phyloP scores from a whole-genome alignment of 2,329 filamentous ascomycete genomes.

The Colletotrichum theobromicola region DNA sequence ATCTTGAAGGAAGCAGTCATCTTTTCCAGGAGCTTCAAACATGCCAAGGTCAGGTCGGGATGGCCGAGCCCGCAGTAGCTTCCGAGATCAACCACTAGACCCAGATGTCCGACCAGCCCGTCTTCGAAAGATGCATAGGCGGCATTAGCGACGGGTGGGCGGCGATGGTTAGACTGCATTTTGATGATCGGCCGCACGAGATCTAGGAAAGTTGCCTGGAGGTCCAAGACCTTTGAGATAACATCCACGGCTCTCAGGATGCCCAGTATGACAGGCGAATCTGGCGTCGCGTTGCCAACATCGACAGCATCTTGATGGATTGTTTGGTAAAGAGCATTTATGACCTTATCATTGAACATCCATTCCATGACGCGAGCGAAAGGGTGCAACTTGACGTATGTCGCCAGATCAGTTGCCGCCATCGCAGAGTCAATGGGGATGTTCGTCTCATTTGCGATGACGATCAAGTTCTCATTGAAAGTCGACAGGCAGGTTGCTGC shows the following conservation, averaged over 20 bases:
- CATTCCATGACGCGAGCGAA: slow-evolving; percentile 97
- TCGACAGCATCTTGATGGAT: slow-evolving; percentile 78
- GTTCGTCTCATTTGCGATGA: slow-evolving; percentile 80
- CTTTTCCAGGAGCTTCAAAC: slow-evolving; percentile 82
- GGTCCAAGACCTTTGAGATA: slow-evolving; percentile 80
- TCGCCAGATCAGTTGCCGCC: slow-evolving; percentile 73
- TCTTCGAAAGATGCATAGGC: slow-evolving; percentile 92
- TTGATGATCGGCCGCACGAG: slow-evolving; percentile 83
- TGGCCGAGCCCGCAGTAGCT: slow-evolving; percentile 87
- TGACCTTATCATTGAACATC: slow-evolving; percentile 93
- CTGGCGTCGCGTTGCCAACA: slow-evolving; percentile 73
- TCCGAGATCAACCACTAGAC: slow-evolving; percentile 81
- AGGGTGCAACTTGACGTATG: slow-evolving; percentile 87
- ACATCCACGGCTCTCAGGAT: slow-evolving; percentile 83
- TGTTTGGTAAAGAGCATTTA: slow-evolving; percentile 77
- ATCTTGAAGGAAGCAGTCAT: slow-evolving; percentile 85
- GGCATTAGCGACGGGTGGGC: slow-evolving; percentile 71
- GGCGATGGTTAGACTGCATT: slow-evolving; percentile 63
- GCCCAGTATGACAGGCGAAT: slow-evolving; percentile 82
- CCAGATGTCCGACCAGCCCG: slow-evolving; percentile 80
- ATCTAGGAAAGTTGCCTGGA: slow-evolving; percentile 91
- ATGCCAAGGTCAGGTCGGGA: slow-evolving; percentile 78
- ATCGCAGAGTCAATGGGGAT: slow-evolving; percentile 79
- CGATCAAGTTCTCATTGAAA: slow-evolving; percentile 93
- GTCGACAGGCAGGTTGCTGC: slow-evolving; percentile 78